These are phyloP conservation scores for Blastobotrys serpentis DNA, from an alignment of 1,139 yeast genomes.

Conservation along the genomic window DNA sequence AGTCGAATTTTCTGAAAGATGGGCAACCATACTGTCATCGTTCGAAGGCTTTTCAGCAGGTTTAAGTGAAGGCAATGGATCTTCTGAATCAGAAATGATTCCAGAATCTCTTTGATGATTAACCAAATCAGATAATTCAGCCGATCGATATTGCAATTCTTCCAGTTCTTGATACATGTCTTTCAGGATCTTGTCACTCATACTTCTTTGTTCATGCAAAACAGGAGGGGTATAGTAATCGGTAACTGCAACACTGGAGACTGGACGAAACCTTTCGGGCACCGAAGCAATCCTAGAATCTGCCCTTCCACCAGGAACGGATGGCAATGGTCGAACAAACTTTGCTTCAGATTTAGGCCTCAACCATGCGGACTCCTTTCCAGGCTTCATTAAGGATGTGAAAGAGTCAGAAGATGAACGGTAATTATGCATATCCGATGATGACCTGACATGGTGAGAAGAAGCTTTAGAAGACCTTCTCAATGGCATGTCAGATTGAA, in stretches of 20 bases:
- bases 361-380: conserved; percentile 24
- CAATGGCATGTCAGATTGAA: conserved; percentile 1
- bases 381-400: conserved; percentile 24
- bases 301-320: conserved; percentile 7
- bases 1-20: conserved; percentile 9
- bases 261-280: conserved; percentile 10
- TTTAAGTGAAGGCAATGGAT: conserved; percentile 2
- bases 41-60: conserved; percentile 1
- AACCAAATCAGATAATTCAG: conserved; percentile 26
- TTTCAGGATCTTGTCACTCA: conserved; percentile 29
- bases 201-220: conserved; percentile 19
- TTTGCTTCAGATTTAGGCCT: conserved; percentile 8
- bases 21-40: conserved; percentile 6
- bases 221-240: conserved; percentile 8
- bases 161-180: conserved; percentile 35
- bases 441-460: conserved; percentile 13
- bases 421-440: conserved; percentile 16
- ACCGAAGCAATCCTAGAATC: conserved; percentile 12
- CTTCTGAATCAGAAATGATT: conserved; percentile 13
- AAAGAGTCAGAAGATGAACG: conserved; percentile 24
- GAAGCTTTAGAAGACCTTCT: conserved; percentile 1
- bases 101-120: conserved; percentile 15
- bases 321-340: conserved; percentile 12
- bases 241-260: conserved; percentile 6
- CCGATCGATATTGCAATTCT: conserved; percentile 31